Evolutionary conservation across 805 yeast species (phyloP).

Genomic region (Candida fluviatilis): DNA sequence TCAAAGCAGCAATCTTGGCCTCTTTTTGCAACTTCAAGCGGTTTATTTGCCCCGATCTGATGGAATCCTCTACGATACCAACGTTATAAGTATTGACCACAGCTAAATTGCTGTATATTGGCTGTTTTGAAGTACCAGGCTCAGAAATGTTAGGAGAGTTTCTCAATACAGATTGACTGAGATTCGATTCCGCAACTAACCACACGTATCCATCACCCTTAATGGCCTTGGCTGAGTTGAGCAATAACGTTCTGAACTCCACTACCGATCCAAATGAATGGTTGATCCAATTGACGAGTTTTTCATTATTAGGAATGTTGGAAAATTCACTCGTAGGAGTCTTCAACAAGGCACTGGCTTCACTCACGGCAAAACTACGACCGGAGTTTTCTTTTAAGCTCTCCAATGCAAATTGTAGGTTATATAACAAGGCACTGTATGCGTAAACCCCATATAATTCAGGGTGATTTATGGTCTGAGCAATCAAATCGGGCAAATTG

Average conservation of each 20-base stretch:
- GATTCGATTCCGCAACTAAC: constrained; percentile 62
- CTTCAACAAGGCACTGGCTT: constrained; percentile 32
- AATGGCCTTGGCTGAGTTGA: constrained; percentile 65
- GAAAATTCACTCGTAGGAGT: constrained; percentile 40
- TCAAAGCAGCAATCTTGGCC: constrained; percentile 25
- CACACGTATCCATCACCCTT: constrained; percentile 92
- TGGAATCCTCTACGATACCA: constrained; percentile 72
- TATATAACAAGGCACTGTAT: constrained; percentile 45
- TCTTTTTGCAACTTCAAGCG: constrained; percentile 35
- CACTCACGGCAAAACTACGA: constrained; percentile 15
- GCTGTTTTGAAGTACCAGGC: constrained; percentile 8
- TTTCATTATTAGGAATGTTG: constrained; percentile 31
- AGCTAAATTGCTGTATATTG: constrained; percentile 45
- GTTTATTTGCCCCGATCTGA: constrained; percentile 48
- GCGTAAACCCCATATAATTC: constrained; percentile 42
- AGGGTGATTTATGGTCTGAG: constrained; percentile 42
- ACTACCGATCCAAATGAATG: constrained; percentile 70
- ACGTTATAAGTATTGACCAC: constrained; percentile 84
- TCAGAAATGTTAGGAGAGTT: constrained; percentile 7
- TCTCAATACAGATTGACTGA: constrained; percentile 24
- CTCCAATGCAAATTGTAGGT: constrained; percentile 46
- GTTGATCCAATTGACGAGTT: constrained; percentile 45
- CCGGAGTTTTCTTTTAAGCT: constrained; percentile 27
- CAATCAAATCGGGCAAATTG: constrained; percentile 31
- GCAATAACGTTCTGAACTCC: constrained; percentile 68